Evolutionary conservation across 1,284 basidiomycete species (phyloP), one percentile per base, ranked within the genome.

Genomic region (Xanthoconium separans): DNA sequence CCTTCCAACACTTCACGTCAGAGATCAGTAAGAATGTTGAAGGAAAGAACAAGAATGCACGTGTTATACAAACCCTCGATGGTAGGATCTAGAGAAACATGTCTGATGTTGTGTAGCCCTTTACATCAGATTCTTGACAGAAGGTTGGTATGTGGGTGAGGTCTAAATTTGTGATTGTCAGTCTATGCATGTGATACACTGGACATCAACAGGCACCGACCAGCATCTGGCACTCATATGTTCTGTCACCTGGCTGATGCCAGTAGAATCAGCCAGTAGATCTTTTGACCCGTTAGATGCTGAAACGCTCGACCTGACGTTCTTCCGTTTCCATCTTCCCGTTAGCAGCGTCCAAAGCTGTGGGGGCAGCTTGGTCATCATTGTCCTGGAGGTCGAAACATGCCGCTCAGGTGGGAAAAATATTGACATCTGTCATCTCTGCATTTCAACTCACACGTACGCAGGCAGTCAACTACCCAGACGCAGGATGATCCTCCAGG

Each of bases 381-480:
- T 76, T 75, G 0, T 81, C 79, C 10, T 85, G 82, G 83, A 74
- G 71, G 54, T 64, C 71, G 13, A 80, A 78, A 61, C 73, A 76
- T 20, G 76, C 78, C 37, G 77, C 78, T 5, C 82, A 84, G 71
- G 75, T 78, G 45, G 55, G 70, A 61, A 58, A 48, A 52, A 20
- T 22, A 2, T 22, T 22, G n/a, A 36, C 20, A 37, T 51, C 34
- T 47, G 33, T 34, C 47, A 45, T 37, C 16, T 52, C 41, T 50
- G 31, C 42, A 51, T 73, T 48, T 18, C 8, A 44, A n/a, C 31
- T 15, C 34, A 30, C 40, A 61, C 63, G 4, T 22, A 22, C 22
- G 22, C 22, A 65, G 64, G 39, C 63, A n/a, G 75, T 76, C 10
- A 59, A 63, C 33, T 77, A 76, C 48, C 66, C 73, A n/a, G 65